These are phyloP conservation scores for Rhizopus microsporus DNA, from an alignment of 371 early-diverging fungal genomes.

Conservation along the genomic window DNA sequence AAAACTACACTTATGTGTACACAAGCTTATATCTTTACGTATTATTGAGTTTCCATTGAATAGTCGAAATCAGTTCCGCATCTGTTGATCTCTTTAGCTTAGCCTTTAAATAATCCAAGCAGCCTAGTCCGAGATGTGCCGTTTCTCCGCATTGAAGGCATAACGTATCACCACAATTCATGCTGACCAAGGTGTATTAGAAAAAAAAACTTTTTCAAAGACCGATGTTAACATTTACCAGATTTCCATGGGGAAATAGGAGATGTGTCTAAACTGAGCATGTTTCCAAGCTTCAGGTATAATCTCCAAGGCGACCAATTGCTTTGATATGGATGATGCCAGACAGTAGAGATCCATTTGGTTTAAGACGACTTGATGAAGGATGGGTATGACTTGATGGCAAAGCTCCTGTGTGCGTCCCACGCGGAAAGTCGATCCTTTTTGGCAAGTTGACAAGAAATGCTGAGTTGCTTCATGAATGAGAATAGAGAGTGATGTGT, in stretches of 20 bases:
- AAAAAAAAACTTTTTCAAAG: not conserved
- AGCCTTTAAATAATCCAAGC: constrained; percentile 44
- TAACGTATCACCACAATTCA: constrained; percentile 37
- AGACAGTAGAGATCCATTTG: constrained; percentile 15
- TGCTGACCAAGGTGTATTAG: constrained; percentile 8
- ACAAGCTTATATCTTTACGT: constrained; percentile 26
- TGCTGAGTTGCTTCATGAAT: constrained; percentile 6
- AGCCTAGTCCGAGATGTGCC: constrained; percentile 38
- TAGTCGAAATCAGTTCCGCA: constrained; percentile 33
- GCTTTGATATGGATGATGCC: constrained; percentile 42
- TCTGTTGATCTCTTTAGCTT: constrained; percentile 14
- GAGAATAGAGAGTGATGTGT: not conserved
- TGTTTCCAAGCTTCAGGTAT: constrained; percentile 71
- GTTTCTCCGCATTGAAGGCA: constrained; percentile 60
- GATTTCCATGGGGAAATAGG: constrained; percentile 54
- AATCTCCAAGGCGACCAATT: constrained; percentile 53
- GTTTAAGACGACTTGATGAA: constrained; percentile 21
- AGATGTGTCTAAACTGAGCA: constrained; percentile 69
- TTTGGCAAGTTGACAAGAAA: constrained; percentile 30
- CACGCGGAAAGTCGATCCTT: constrained; percentile 29
- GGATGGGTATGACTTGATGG: constrained; percentile 32
- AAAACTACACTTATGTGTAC: not conserved
- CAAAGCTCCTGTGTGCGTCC: constrained; percentile 41
- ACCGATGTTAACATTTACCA: constrained; percentile 42
- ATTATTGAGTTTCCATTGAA: constrained; percentile 56